Evolutionary conservation across 345 rosid genomes (phyloP).

Genomic region (Lepidium africanum): DNA sequence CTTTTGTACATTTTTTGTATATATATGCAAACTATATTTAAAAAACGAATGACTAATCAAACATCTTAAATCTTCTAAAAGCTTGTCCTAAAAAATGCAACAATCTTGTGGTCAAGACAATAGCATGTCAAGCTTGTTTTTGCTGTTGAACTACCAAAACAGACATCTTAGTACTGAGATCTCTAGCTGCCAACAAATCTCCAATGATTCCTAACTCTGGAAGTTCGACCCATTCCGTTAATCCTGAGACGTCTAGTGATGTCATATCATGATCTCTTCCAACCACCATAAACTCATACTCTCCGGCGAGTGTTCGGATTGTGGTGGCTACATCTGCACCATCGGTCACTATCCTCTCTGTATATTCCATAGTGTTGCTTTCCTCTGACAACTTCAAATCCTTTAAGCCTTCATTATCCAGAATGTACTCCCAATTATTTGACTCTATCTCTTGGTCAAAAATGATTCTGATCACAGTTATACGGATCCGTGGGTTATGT

Average conservation of each 20-base stretch:
- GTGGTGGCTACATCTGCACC: conserved; percentile 1
- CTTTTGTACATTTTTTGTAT: too few relatives aligned
- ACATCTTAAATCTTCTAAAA: not conserved
- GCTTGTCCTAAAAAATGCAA: not conserved
- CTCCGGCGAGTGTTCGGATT: not conserved
- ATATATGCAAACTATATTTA: not conserved
- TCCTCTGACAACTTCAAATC: not conserved
- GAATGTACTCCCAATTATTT: not conserved
- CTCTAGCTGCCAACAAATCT: conserved; percentile 18
- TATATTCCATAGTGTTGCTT: not conserved
- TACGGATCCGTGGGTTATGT: not conserved
- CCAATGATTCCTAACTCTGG: conserved; percentile 22
- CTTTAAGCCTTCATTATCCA: conserved; percentile 1
- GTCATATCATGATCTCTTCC: conserved; percentile 14
- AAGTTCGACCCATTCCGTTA: conserved; percentile 16
- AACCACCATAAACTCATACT: conserved; percentile 7
- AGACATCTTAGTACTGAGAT: conserved; percentile 4
- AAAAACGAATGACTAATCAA: not conserved
- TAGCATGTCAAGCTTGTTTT: not conserved
- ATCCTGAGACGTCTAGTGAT: not conserved
- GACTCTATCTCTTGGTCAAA: not conserved
- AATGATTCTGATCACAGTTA: not conserved
- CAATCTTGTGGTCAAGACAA: not conserved
- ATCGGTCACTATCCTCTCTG: not conserved
- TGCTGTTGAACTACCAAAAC: conserved; percentile 23